phyloP scores from a whole-genome alignment of 495 filamentous ascomycete genomes.

The Jackrogersella minutella region DNA sequence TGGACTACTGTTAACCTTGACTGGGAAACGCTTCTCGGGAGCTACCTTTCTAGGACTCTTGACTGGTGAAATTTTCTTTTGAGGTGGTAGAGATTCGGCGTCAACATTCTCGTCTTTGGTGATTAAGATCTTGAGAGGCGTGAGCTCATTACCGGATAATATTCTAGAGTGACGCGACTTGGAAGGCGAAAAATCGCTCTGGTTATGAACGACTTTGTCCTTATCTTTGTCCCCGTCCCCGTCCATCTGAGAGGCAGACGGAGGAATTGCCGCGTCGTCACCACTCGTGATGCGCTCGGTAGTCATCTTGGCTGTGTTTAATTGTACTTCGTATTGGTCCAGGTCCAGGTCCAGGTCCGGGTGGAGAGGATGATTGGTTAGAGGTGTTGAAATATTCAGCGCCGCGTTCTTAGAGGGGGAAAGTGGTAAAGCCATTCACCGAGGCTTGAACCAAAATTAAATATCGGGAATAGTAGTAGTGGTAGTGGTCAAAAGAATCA shows the following conservation, averaged over 20 bases:
- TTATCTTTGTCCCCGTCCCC: constrained; percentile 45
- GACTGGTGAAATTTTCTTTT: constrained; percentile 33
- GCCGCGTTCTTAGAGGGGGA: constrained; percentile 46
- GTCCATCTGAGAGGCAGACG: constrained; percentile 39
- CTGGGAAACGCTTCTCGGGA: constrained; percentile 64
- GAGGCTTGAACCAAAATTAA: constrained; percentile 1
- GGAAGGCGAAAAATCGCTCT: constrained; percentile 46
- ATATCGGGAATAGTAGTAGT: neutral
- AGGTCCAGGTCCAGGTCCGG: no score
- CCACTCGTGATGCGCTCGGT: constrained; percentile 15
- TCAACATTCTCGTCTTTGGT: constrained; percentile 35
- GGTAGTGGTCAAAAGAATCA: neutral
- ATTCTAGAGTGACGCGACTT: constrained; percentile 56
- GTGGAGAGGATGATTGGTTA: constrained; percentile 30
- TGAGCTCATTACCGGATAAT: constrained; percentile 57
- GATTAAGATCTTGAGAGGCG: constrained; percentile 58
- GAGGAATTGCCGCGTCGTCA: constrained; percentile 41
- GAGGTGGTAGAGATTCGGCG: constrained; percentile 37
- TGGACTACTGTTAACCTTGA: constrained; percentile 53
- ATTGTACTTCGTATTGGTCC: constrained; percentile 43
- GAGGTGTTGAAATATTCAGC: constrained; percentile 51
- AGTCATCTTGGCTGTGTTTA: constrained; percentile 29
- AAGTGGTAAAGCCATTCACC: constrained; percentile 50
- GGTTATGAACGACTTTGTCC: constrained; percentile 39
- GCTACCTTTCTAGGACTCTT: constrained; percentile 57